These are phyloP conservation scores for Elaeis oleifera DNA, from an alignment of 202 grass and related monocot genomes.

Conservation along the genomic window DNA sequence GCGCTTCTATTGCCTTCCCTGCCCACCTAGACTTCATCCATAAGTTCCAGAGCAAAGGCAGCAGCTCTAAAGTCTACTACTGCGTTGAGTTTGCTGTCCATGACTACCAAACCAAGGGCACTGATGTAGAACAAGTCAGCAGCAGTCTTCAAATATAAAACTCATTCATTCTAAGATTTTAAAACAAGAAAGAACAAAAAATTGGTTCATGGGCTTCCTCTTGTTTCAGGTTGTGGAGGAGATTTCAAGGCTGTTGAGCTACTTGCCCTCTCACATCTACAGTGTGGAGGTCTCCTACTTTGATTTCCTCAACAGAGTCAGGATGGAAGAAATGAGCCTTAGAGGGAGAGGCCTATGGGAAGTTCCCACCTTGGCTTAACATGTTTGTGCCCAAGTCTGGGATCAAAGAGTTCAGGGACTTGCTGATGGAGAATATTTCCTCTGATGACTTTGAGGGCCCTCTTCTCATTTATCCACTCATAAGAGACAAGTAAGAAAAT, in stretches of 20 bases:
- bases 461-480: constrained; percentile 89
- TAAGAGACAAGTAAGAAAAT: constrained; percentile 82
- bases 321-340: constrained; percentile 82
- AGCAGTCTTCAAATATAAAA: too few species aligned
- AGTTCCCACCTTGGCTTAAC: constrained; percentile 92
- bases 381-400: constrained; percentile 92
- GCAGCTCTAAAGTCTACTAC: constrained; percentile 61
- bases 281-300: constrained; percentile 92
- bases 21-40: constrained; percentile 51
- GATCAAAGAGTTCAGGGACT: constrained; percentile 49
- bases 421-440: constrained; percentile 65
- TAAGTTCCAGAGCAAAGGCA: constrained; percentile 46
- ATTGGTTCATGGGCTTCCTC: constrained; percentile 7
- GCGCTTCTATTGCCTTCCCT: constrained; percentile 76
- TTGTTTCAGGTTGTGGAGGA: constrained; percentile 47
- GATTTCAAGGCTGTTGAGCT: constrained; percentile 66
- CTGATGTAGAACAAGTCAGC: constrained; percentile 37
- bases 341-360: constrained; percentile 76
- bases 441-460: constrained; percentile 64
- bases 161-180: too few species aligned
- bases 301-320: constrained; percentile 91
- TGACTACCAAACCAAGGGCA: constrained; percentile 44
- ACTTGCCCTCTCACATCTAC: constrained; percentile 53
- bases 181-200: constrained; percentile 1
- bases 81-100: constrained; percentile 85